Evolutionary conservation across 1,284 basidiomycete genomes (phyloP), one percentile per base, ranked within the genome.

Genomic region (Trichosporon sp.): DNA sequence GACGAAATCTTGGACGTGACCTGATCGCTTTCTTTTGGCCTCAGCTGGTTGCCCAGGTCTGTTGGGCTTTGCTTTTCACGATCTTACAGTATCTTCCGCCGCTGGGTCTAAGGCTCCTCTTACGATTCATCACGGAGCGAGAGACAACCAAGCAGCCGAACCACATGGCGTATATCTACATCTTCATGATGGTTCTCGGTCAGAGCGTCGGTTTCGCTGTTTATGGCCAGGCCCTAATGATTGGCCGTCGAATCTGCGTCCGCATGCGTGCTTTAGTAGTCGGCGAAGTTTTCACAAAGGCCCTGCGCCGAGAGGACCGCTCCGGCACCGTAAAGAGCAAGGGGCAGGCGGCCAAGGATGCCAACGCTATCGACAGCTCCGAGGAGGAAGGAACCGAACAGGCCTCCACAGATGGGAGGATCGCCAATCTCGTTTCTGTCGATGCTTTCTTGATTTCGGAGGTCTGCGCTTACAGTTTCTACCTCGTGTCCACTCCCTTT

Each of bases 231-330:
- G 74, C 77, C 0, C 76, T 85, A 4, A 80, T 80, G 71, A 75
- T 83, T 31, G 84, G 84, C 14, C 75, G 84, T 14, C 74, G 83
- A 29, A 63, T 79, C 23, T 83, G 82, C 61, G 80, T 83, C 27
- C 73, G 81, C 14, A 66, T 80, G 32, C 73, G 81, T 31, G 79
- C 83, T 1, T 81, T 85, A 64, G 80, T 86, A 61, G 80, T 84
- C 65, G 75, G 81, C 40, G 84, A 85, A 64, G 82, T 85, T 29
- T 83, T 85, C 66, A 81, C 82, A 58, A 85, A 85, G 72, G 82
- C 83, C 0, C 77, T 86, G 0, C 78, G 84, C 13, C 71, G 84
- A 21, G 78, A 81, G 61, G 83, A 84, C 67, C 74, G 78, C 36
- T 73, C 79, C n/a, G 79, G 79, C 0, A 65, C 72, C 1, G 75